phyloP scores from a whole-genome alignment of 495 filamentous ascomycete genomes.

The Rhypophila decipiens region DNA sequence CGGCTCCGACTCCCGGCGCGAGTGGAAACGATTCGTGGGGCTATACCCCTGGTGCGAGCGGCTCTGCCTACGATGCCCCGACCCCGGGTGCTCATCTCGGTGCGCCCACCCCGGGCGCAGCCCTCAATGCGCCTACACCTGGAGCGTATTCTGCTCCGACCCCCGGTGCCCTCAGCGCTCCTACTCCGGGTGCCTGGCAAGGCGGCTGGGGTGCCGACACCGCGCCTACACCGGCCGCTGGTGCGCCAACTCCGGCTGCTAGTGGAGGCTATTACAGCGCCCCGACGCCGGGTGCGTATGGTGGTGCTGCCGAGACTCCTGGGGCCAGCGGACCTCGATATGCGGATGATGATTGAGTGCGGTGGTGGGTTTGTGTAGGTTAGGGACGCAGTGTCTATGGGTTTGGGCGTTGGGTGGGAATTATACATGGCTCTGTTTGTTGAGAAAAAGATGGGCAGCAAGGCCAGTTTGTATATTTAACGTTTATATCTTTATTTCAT shows the following conservation, averaged over 20 bases:
- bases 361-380: background rate
- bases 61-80: conserved; percentile 65
- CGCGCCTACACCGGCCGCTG: conserved; percentile 52
- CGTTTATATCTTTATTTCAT: too few species aligned
- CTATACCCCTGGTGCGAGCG: conserved; percentile 49
- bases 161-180: conserved; percentile 51
- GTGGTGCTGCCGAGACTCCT: conserved; percentile 65
- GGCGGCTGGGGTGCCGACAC: conserved; percentile 52
- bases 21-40: conserved; percentile 42
- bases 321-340: conserved; percentile 60
- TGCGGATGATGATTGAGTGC: conserved; percentile 37
- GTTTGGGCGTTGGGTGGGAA: too few species aligned
- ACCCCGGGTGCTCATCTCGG: conserved; percentile 64
- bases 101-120: conserved; percentile 69
- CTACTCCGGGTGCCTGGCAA: conserved; percentile 49
- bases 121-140: conserved; percentile 72
- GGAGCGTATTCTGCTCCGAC: conserved; percentile 65
- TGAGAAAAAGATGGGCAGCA: too few species aligned
- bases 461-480: too few species aligned
- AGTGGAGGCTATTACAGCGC: conserved; percentile 56
- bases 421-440: too few species aligned
- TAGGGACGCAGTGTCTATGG: too few species aligned
- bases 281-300: conserved; percentile 72
- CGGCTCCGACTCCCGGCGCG: conserved; percentile 51
- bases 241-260: conserved; percentile 70